A percentile compares a stretch with the other conserved stretches of the same genome.
Conservation (phyloP, 768 basidiomycete species). For the Lentinus brumalis region DNA sequence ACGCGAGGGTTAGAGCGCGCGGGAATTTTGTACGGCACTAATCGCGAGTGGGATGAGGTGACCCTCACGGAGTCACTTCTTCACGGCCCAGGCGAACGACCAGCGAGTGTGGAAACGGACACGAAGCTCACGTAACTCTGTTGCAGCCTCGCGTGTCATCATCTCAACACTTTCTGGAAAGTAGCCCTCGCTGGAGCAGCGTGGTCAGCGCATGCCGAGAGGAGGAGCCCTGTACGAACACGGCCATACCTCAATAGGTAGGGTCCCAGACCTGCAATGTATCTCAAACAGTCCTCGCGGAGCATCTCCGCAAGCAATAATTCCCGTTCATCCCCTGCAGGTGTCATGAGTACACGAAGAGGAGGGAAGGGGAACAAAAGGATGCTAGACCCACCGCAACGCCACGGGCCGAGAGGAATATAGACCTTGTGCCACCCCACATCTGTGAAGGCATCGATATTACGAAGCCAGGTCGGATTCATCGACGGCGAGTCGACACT, state of each 20-base stretch:
- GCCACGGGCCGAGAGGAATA: slow-evolving; percentile 36
- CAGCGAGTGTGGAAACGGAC: slow-evolving; percentile 32
- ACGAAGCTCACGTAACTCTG: slow-evolving; percentile 30
- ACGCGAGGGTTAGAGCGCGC: neutral
- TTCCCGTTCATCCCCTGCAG: slow-evolving; percentile 27
- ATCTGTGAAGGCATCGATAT: slow-evolving; percentile 28
- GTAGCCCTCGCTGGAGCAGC: slow-evolving; percentile 30
- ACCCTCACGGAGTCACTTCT: slow-evolving; percentile 12
- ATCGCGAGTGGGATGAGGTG: neutral
- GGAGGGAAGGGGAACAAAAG: neutral
- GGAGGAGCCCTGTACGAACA: neutral
- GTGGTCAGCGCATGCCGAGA: neutral
- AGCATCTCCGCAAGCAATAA: slow-evolving; percentile 32
- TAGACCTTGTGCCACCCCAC: slow-evolving; percentile 35
- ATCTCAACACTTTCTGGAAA: slow-evolving; percentile 31
- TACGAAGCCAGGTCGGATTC: slow-evolving; percentile 32
- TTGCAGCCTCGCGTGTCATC: slow-evolving; percentile 29
- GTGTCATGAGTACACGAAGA: neutral
- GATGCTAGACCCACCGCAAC: slow-evolving; percentile 24
- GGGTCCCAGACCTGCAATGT: slow-evolving; percentile 31
- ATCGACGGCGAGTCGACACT: slow-evolving; percentile 29
- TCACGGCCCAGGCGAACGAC: slow-evolving; percentile 38
- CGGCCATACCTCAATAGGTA: slow-evolving; percentile 28
- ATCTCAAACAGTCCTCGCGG: slow-evolving; percentile 29
- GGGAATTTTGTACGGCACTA: slow-evolving; percentile 1